A percentile compares a stretch with the other conserved stretches of the same genome.
phyloP scores from a whole-genome alignment of 768 basidiomycete species.

The Tylopilus balloui region DNA sequence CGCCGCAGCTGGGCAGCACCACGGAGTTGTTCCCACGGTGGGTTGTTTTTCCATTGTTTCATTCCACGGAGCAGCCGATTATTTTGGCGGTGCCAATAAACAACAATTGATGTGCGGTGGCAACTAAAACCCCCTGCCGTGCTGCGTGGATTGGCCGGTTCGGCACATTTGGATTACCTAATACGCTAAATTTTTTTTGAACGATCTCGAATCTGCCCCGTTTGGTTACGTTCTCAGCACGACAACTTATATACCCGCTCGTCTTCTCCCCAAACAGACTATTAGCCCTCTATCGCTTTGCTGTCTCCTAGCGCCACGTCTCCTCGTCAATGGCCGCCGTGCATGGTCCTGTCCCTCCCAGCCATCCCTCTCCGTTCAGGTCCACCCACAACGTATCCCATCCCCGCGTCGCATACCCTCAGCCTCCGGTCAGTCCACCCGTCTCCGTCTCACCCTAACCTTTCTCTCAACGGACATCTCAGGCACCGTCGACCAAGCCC shows the following conservation, averaged over 20 bases:
- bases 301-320: constrained; percentile 18
- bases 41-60: constrained; percentile 31
- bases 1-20: constrained; percentile 6
- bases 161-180: constrained; percentile 26
- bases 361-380: constrained; percentile 31
- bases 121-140: constrained; percentile 14
- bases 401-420: constrained; percentile 26
- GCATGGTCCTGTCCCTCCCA: constrained; percentile 25
- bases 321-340: constrained; percentile 29
- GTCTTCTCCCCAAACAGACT: constrained; percentile 7
- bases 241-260: constrained; percentile 24
- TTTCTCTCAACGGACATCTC: neutral
- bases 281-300: constrained; percentile 8
- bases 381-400: constrained; percentile 25
- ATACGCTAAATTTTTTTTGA: constrained; percentile 5
- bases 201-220: constrained; percentile 9
- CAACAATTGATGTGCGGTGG: constrained; percentile 23
- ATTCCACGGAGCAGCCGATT: constrained; percentile 21
- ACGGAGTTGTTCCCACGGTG: constrained; percentile 28
- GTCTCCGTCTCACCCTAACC: neutral
- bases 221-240: constrained; percentile 18
- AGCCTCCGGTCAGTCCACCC: constrained; percentile 21
- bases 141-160: constrained; percentile 19
- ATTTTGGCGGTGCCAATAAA: constrained; percentile 29
- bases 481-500: constrained; percentile 28